phyloP scores from a whole-genome alignment of 148 eudicot species.

The Pouteria glomerata region DNA sequence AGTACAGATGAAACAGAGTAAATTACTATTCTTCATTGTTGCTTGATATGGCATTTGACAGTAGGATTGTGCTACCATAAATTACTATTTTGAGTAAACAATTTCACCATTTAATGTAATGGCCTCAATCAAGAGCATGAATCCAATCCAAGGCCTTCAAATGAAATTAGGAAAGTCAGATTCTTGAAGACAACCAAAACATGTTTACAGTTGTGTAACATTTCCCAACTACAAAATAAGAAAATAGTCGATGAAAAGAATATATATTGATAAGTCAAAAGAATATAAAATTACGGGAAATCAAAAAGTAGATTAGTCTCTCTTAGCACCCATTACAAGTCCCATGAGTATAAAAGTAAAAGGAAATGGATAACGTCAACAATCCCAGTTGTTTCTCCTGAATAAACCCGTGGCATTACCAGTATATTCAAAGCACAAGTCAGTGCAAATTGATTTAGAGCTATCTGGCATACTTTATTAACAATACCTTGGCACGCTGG shows the following conservation, averaged over 20 bases:
- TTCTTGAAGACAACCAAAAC: too few relatives aligned
- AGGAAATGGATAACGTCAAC: too few relatives aligned
- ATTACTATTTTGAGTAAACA: background rate
- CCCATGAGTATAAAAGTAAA: too few relatives aligned
- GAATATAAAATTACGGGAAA: too few relatives aligned
- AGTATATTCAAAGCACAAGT: background rate
- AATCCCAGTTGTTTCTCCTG: too few relatives aligned
- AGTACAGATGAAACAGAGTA: background rate
- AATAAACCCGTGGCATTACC: background rate
- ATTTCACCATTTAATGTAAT: background rate
- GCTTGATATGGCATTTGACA: background rate
- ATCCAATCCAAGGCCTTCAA: background rate
- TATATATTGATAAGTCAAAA: too few relatives aligned
- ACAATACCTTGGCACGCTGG: slow-evolving; percentile 73
- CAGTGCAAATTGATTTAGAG: background rate
- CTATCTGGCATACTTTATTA: background rate
- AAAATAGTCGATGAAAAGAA: too few relatives aligned
- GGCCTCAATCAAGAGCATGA: background rate
- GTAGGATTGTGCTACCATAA: background rate
- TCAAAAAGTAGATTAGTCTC: too few relatives aligned
- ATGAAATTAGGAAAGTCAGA: too few relatives aligned
- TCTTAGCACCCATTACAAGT: too few relatives aligned
- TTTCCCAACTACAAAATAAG: background rate
- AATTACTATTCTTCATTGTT: background rate
- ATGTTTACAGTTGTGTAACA: background rate